Base-by-base conservation (phyloP, 116 monocot genomes). In the Iris pallida region DNA sequence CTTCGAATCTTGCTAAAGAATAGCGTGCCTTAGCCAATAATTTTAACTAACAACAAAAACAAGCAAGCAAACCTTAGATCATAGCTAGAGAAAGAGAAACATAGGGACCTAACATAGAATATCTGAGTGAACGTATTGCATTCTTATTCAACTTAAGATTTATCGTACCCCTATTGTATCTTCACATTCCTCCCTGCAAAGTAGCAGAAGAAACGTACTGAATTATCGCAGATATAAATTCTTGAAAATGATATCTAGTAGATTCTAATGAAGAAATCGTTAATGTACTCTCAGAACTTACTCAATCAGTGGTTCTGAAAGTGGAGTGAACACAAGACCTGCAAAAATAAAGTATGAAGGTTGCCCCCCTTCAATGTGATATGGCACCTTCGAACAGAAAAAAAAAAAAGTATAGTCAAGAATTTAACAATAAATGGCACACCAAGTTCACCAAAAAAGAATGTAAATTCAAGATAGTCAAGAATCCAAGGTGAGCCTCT, bases 241-340 rank as follows among this genome's bases (percentile, higher is more conserved):
- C 52, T 61, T 19, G 47, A 55, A 63, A 55, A 6, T 63, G 62
- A 16, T 8, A 15, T 7, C n/a, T 42, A 56, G 30, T 30, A 56
- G 6, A 56, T 10, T 56, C 0, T 15, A 15, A 1, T 56, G 56
- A 56, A 16, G 56, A 55, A 57, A 54, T 49, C 7, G 3, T 0
- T n/a, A 16, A 0, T 9, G 51, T 20, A 17, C 43, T 64, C n/a
- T 7, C 0, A 52, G 13, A 64, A 78, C 92, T 78, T 85, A 97
- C 97, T 92, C 90, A 61, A 97, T 92, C 61, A 97, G 78, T 18
- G 97, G 87, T 79, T 97, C 93, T 19, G 97, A 87, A 15, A 97
- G 85, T 52, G 97, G 92, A 68, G 97, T 97, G 67, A 86, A 90
- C 59, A 90, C 90, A 46, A 90, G 86, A 46, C 90, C 90, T 52